These are phyloP conservation scores for Moniliella sp. DNA, from an alignment of 1,284 basidiomycete species.

Conservation along the genomic window DNA sequence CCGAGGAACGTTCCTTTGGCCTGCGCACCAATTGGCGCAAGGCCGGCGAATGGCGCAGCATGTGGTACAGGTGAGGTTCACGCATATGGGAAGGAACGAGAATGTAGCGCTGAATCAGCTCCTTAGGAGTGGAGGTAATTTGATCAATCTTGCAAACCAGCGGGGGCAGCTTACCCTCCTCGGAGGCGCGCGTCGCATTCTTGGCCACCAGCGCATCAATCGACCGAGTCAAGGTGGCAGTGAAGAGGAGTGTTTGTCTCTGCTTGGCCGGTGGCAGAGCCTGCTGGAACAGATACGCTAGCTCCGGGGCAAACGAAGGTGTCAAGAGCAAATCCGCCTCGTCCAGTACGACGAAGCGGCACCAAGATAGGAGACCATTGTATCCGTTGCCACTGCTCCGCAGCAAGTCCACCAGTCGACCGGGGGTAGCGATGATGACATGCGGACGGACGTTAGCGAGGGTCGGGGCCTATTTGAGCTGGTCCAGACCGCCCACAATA, in stretches of 20 bases:
- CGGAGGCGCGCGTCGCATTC: conserved; percentile 38
- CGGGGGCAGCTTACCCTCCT: conserved; percentile 51
- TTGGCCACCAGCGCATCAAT: conserved; percentile 60
- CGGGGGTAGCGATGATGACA: conserved; percentile 84
- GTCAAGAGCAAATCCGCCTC: conserved; percentile 86
- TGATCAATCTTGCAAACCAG: conserved; percentile 66
- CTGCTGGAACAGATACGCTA: conserved; percentile 48
- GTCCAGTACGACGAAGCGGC: conserved; percentile 64
- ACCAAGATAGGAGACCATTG: conserved; percentile 53
- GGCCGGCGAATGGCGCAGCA: conserved; percentile 57
- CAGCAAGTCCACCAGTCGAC: conserved; percentile 75
- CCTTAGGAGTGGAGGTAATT: conserved; percentile 58
- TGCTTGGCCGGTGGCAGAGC: conserved; percentile 49
- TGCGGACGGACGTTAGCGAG: conserved; percentile 59
- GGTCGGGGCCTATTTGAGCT: conserved; percentile 79
- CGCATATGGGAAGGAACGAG: conserved; percentile 85
- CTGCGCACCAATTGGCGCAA: too few relatives aligned
- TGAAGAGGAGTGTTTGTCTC: conserved; percentile 85
- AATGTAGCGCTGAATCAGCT: conserved; percentile 67
- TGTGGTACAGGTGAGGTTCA: conserved; percentile 72
- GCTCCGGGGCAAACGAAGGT: conserved; percentile 65
- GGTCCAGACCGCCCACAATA: conserved; percentile 92
- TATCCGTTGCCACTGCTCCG: conserved; percentile 49
- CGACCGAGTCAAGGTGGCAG: conserved; percentile 71
- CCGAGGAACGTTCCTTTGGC: too few relatives aligned